Conservation (phyloP, 169 alveolate species). For the Toxoplasma gondii region DNA sequence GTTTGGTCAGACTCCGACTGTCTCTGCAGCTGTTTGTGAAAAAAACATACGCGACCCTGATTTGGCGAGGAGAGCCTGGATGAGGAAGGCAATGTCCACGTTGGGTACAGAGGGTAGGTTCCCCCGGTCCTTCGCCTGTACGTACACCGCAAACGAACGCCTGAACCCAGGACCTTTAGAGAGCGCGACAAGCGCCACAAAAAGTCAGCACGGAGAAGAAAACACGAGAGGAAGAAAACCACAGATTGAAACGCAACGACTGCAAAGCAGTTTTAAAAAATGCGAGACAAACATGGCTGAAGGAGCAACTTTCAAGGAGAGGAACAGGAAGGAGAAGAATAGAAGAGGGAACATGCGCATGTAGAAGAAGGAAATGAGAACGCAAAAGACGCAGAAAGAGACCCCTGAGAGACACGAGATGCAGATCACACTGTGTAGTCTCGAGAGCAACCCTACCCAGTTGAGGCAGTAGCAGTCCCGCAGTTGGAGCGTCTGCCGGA, state of each 20-base stretch:
- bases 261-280: no score
- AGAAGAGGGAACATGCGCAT: not conserved
- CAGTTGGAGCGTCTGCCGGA: slow-evolving; percentile 14
- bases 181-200: no score
- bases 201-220: no score
- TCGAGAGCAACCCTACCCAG: not conserved
- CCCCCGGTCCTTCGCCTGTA: slow-evolving; percentile 51
- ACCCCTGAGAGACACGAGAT: not conserved
- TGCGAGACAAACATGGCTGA: no score
- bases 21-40: no score
- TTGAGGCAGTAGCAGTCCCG: slow-evolving; percentile 36
- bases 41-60: not conserved
- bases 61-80: slow-evolving; percentile 26
- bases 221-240: no score
- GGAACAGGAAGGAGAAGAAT: not conserved
- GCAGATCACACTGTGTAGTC: not conserved
- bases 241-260: no score
- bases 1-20: no score
- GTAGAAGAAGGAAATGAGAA: not conserved
- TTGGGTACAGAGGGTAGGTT: slow-evolving; percentile 37
- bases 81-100: slow-evolving; percentile 39
- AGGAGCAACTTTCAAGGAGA: no score
- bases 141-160: not conserved
- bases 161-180: no score
- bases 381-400: not conserved